These are phyloP conservation scores for Hippophae tibetana DNA, from an alignment of 306 rosid genomes.

Conservation along the genomic window DNA sequence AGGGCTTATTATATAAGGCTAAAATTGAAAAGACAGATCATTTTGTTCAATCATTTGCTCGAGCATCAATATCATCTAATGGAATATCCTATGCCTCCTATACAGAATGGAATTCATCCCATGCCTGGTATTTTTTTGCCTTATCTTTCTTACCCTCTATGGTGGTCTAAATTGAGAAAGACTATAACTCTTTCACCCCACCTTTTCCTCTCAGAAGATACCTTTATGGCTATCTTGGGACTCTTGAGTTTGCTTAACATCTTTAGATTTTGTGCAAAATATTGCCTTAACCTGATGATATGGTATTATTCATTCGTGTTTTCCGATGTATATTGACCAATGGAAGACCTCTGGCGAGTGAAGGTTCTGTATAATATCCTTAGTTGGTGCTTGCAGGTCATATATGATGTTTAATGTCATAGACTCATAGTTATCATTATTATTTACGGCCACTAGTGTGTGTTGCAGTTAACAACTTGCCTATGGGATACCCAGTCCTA, in stretches of 20 bases:
- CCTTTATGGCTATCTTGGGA: too few relatives aligned
- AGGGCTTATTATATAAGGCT: slow-evolving; percentile 88
- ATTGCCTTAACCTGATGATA: too few relatives aligned
- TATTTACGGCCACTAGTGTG: slow-evolving; percentile 52
- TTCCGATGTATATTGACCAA: too few relatives aligned
- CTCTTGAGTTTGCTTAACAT: too few relatives aligned
- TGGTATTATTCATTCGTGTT: too few relatives aligned
- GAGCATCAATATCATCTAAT: slow-evolving; percentile 79
- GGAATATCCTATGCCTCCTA: slow-evolving; percentile 71
- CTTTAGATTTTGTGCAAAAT: not conserved
- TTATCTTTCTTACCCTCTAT: slow-evolving; percentile 22
- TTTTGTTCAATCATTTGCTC: slow-evolving; percentile 78
- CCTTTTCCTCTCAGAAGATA: too few relatives aligned
- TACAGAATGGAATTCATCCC: slow-evolving; percentile 92
- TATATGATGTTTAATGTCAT: slow-evolving; percentile 6
- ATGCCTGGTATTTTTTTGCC: slow-evolving; percentile 65
- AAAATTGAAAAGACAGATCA: slow-evolving; percentile 88
- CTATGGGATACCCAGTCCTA: slow-evolving; percentile 87
- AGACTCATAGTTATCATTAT: slow-evolving; percentile 10
- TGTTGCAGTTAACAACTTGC: slow-evolving; percentile 93
- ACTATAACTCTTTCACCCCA: too few relatives aligned
- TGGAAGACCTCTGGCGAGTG: not conserved
- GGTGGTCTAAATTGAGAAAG: not conserved
- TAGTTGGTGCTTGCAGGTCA: slow-evolving; percentile 1
- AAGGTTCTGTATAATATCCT: not conserved